These are phyloP conservation scores for Pythium coloratum DNA, from an alignment of 352 stramenopile species.

Conservation along the genomic window DNA sequence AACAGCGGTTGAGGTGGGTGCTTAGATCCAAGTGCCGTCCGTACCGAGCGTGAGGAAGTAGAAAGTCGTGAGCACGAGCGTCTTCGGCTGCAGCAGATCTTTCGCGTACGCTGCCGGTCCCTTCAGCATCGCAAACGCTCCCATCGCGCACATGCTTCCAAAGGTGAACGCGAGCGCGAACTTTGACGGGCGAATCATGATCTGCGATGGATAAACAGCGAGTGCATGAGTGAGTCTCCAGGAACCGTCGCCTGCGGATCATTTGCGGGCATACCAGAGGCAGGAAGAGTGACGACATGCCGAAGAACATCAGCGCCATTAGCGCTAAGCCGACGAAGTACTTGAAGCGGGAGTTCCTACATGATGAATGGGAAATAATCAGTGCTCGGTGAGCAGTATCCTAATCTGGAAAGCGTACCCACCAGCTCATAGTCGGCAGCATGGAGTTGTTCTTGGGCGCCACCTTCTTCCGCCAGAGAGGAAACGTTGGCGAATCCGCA, in stretches of 20 bases:
- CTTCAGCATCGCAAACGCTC: slow-evolving; percentile 76
- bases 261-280: slow-evolving; percentile 39
- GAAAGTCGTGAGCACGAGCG: slow-evolving; percentile 58
- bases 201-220: slow-evolving; percentile 29
- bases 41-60: slow-evolving; percentile 77
- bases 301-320: slow-evolving; percentile 77
- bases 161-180: slow-evolving; percentile 84
- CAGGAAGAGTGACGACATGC: slow-evolving; percentile 80
- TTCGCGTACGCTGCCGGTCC: slow-evolving; percentile 55
- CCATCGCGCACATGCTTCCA: slow-evolving; percentile 76
- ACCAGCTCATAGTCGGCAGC: slow-evolving; percentile 64
- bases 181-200: slow-evolving; percentile 80
- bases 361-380: no score
- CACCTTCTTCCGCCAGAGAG: slow-evolving; percentile 44
- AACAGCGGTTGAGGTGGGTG: neutral
- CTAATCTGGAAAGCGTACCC: neutral
- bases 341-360: slow-evolving; percentile 76
- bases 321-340: slow-evolving; percentile 77
- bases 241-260: neutral
- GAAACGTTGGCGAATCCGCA: slow-evolving; percentile 30
- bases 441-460: slow-evolving; percentile 33
- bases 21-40: neutral
- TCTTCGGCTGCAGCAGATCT: slow-evolving; percentile 61
- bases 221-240: neutral
- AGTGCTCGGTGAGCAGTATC: no score